Percentiles rank a stretch among this genome's conserved stretches.
phyloP scores from a whole-genome alignment of 306 rosid species.

The Inga laurina region DNA sequence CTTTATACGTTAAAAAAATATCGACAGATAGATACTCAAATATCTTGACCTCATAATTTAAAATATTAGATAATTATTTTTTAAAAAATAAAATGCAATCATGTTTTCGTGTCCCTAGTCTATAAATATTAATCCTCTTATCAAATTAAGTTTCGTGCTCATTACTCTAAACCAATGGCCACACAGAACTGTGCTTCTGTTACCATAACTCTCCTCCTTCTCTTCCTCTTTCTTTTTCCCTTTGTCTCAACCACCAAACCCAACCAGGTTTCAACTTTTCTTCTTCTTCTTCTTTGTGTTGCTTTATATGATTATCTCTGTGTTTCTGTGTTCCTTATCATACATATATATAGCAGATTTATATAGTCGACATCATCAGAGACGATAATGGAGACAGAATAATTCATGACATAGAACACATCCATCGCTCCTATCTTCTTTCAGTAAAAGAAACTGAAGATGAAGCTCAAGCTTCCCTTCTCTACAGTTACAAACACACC shows the following conservation, averaged over 20 bases:
- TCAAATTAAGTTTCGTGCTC: conserved; percentile 18
- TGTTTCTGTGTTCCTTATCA: neutral
- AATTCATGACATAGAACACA: conserved; percentile 51
- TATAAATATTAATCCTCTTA: neutral
- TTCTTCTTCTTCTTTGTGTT: neutral
- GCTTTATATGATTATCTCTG: neutral
- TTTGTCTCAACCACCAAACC: conserved; percentile 29
- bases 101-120: neutral
- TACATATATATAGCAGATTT: conserved; percentile 45
- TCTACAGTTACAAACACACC: conserved; percentile 82
- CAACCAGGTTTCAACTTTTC: conserved; percentile 31
- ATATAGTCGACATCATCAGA: conserved; percentile 63
- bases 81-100: too few relatives aligned
- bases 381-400: conserved; percentile 42
- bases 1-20: too few relatives aligned
- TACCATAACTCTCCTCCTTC: conserved; percentile 10
- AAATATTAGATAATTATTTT: too few relatives aligned
- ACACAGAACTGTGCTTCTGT: conserved; percentile 9
- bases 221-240: conserved; percentile 29
- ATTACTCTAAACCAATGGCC: conserved; percentile 9
- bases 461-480: conserved; percentile 63
- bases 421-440: conserved; percentile 62
- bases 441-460: conserved; percentile 64
- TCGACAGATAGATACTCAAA: too few relatives aligned
- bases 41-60: too few relatives aligned